These are phyloP conservation scores for Rhodotorula babjevae DNA, from an alignment of 768 basidiomycete genomes.

Conservation along the genomic window DNA sequence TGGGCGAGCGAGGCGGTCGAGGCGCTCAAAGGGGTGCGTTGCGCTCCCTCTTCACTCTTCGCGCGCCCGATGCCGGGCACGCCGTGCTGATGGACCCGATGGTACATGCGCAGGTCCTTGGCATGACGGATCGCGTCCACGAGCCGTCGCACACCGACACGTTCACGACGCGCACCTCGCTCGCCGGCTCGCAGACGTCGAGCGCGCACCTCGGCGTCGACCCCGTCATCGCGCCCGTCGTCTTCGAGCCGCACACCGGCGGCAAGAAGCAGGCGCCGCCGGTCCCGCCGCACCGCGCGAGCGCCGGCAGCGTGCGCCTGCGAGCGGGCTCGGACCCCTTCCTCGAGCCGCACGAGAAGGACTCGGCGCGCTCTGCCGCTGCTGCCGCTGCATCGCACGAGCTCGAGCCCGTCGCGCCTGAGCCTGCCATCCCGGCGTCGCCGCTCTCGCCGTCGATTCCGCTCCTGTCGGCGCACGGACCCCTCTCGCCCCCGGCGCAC, in stretches of 20 bases:
- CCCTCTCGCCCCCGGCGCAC: too few species aligned
- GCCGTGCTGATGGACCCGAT: too few species aligned
- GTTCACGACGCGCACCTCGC: background rate
- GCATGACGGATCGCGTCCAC: constrained; percentile 28
- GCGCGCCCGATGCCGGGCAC: too few species aligned
- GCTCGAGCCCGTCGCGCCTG: too few species aligned
- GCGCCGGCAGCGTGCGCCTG: background rate
- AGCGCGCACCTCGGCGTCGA: background rate
- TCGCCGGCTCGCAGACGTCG: background rate
- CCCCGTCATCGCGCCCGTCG: background rate
- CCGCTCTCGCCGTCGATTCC: background rate
- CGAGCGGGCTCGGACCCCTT: constrained; percentile 31
- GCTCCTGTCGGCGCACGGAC: constrained; percentile 4
- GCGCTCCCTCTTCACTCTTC: too few species aligned
- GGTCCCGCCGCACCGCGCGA: constrained; percentile 30
- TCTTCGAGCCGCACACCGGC: background rate
- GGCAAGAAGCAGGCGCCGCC: constrained; percentile 1
- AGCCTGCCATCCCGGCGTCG: background rate
- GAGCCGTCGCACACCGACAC: constrained; percentile 7
- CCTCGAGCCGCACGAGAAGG: constrained; percentile 10
- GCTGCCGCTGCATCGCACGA: too few species aligned
- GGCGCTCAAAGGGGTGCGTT: constrained; percentile 35
- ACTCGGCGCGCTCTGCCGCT: background rate
- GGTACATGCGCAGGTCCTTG: constrained; percentile 39
- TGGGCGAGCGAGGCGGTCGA: constrained; percentile 33